Evolutionary conservation across 768 basidiomycete species (phyloP), one percentile per base, ranked within the genome.

Genomic region (Boletus speciosus): DNA sequence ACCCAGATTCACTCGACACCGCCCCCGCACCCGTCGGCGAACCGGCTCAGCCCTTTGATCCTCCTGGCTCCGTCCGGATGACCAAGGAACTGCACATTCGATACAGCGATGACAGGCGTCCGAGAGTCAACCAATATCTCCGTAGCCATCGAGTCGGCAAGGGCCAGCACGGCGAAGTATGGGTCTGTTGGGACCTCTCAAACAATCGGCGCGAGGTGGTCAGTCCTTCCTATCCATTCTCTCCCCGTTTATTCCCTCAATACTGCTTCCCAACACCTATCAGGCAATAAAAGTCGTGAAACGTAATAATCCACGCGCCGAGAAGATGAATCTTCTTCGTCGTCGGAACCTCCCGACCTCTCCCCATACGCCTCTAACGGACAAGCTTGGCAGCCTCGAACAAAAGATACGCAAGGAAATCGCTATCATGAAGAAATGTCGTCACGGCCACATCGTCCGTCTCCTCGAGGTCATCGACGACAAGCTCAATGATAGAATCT

Each of bases 371-470:
- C 78, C 82, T 25, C 72, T 90, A n/a, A 80, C 79, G 5, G 86
- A 88, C 69, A 80, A 80, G 56, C 79, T 88, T 39, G 78, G 81
- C 53, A 86, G 82, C 23, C 83, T 84, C 31, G 92, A 93, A 66
- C 79, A 83, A 58, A 92, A 93, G 74, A 93, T 97, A 57, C 80
- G 84, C 61, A 87, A 86, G 70, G 96, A 98, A 74, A 94, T 98
- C 55, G 97, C 97, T 3, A 95, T 98, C 70, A 97, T 99, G 92
- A 98, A 98, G 77, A 95, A 97, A 67, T 88, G 91, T 64, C 76
- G 85, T 44, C 93, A 97, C 66, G 86, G 89, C 0, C 86, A 97
- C 68, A 85, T 97, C 54, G 93, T 98, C 11, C 79, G 87, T 58
- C 79, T 99, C 52, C 84, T 85, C 61, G 94, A 98, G 70, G 93